Evolutionary conservation across 768 basidiomycete genomes (phyloP).

Genomic region (Baorangia bicolor): DNA sequence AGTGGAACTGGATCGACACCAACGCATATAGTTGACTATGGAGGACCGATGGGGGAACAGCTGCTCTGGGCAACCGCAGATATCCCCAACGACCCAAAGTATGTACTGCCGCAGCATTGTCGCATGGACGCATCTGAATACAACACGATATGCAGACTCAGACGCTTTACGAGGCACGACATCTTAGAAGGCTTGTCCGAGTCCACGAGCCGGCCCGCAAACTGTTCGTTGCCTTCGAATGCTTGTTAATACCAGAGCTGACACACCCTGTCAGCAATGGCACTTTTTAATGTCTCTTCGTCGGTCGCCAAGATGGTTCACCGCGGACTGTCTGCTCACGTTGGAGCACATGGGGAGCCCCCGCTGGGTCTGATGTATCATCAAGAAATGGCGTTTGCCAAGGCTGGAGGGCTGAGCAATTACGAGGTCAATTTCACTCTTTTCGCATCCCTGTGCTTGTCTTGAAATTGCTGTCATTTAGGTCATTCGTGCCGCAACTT

Average conservation of each 20-base stretch:
- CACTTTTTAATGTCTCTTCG: conserved; percentile 65
- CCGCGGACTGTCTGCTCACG: conserved; percentile 58
- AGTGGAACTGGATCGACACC: conserved; percentile 75
- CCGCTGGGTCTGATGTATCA: conserved; percentile 77
- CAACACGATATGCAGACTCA: conserved; percentile 42
- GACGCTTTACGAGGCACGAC: conserved; percentile 64
- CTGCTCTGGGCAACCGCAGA: conserved; percentile 64
- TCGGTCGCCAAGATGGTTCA: conserved; percentile 70
- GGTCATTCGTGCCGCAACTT: conserved; percentile 70
- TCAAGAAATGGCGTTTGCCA: conserved; percentile 67
- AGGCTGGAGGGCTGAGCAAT: conserved; percentile 62
- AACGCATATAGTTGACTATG: conserved; percentile 76
- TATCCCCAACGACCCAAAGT: conserved; percentile 71
- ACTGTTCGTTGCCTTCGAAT: conserved; percentile 44
- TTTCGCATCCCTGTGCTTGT: not conserved
- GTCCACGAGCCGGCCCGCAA: conserved; percentile 55
- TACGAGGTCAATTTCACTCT: conserved; percentile 52
- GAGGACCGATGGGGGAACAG: conserved; percentile 69
- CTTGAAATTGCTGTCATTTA: conserved; percentile 22
- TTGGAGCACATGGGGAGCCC: conserved; percentile 74
- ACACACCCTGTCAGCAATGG: conserved; percentile 44
- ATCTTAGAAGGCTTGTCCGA: conserved; percentile 59
- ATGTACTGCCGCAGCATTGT: conserved; percentile 9
- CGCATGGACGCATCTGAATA: not conserved
- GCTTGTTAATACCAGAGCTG: not conserved